Base-by-base conservation (phyloP, 108 stramenopile species). In the Hondaea fermentalgiana region DNA sequence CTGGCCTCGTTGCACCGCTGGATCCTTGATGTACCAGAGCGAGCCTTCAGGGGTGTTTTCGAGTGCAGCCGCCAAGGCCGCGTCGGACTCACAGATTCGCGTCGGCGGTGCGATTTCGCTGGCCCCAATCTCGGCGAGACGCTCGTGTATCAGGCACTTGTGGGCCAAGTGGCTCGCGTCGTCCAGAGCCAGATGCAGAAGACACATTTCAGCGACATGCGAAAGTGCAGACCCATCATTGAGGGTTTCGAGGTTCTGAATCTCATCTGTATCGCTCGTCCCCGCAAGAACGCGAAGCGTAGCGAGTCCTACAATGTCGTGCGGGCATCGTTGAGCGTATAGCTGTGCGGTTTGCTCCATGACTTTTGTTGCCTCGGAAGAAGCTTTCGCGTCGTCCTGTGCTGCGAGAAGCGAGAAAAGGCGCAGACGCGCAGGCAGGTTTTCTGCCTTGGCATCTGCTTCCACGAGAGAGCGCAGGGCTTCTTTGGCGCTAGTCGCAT, bases 11-110 rank as follows among this genome's bases (percentile, higher is more conserved):
- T 83, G 76, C 10, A 83, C 76, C 0, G 76, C 76, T 12, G 76
- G 76, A 28, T 83, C 76, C 28, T 83, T 83, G 76, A 83, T 83
- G 51, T 83, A 83, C 76, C 76, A 83, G 43, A 83, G 28, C 51
- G 45, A 47, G 25, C 49, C 51, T 83, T n/a, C 10, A 3, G 76
- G 19, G 49, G 19, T 4, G 5, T 47, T 16, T 23, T 12, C 0
- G 10, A 83, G 45, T 16, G 45, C 51, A 12, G 12, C 76, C 10
- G 4, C 45, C 8, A 83, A 17, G 43, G 19, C 6, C 17, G 19
- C 51, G 28, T 53, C 76, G 8, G 49, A n/a, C 25, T 23, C 76
- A 35, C 76, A 83, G 51, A 83, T 83, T 6, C 12, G 51, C 23
- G 76, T 83, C 1, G n/a, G 23, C 10, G 76, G 76, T 6, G 51